These are phyloP conservation scores for Apophysomyces ossiformis DNA, from an alignment of 371 early-diverging fungal genomes.

Conservation along the genomic window DNA sequence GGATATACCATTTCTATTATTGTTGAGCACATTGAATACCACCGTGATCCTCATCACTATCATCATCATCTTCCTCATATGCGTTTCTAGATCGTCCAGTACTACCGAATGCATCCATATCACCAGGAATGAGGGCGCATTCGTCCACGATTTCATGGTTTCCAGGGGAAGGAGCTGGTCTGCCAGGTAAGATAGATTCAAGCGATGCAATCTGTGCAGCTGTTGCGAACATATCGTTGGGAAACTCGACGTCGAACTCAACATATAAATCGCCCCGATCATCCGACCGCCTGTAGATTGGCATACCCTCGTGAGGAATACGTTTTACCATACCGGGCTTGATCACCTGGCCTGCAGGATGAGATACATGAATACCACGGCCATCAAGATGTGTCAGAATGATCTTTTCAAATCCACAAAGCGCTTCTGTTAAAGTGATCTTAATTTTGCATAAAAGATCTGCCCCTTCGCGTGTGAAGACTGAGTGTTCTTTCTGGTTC, in stretches of 20 bases:
- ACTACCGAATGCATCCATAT: slow-evolving; percentile 43
- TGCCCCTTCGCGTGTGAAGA: slow-evolving; percentile 78
- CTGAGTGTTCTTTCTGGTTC: slow-evolving; percentile 79
- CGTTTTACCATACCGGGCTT: slow-evolving; percentile 87
- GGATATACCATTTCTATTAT: slow-evolving; percentile 44
- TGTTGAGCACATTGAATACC: slow-evolving; percentile 89
- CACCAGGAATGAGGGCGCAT: slow-evolving; percentile 41
- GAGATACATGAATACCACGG: slow-evolving; percentile 83
- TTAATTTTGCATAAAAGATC: slow-evolving; percentile 63
- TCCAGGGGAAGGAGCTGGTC: slow-evolving; percentile 35
- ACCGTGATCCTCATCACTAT: slow-evolving; percentile 61
- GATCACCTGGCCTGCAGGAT: slow-evolving; percentile 91
- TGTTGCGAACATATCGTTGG: slow-evolving; percentile 76
- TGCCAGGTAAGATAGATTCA: slow-evolving; percentile 58
- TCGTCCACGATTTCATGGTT: slow-evolving; percentile 52
- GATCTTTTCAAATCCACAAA: slow-evolving; percentile 89
- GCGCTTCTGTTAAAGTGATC: slow-evolving; percentile 88
- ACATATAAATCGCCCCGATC: slow-evolving; percentile 91
- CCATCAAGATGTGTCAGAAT: slow-evolving; percentile 90
- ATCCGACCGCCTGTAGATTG: slow-evolving; percentile 85
- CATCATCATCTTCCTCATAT: slow-evolving; percentile 73
- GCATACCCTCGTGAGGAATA: slow-evolving; percentile 95
- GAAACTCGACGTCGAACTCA: slow-evolving; percentile 94
- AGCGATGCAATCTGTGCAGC: slow-evolving; percentile 50
- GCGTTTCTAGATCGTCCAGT: slow-evolving; percentile 38